Conservation (phyloP, 2,329 filamentous ascomycete genomes). For the Colletotrichum siamense region DNA sequence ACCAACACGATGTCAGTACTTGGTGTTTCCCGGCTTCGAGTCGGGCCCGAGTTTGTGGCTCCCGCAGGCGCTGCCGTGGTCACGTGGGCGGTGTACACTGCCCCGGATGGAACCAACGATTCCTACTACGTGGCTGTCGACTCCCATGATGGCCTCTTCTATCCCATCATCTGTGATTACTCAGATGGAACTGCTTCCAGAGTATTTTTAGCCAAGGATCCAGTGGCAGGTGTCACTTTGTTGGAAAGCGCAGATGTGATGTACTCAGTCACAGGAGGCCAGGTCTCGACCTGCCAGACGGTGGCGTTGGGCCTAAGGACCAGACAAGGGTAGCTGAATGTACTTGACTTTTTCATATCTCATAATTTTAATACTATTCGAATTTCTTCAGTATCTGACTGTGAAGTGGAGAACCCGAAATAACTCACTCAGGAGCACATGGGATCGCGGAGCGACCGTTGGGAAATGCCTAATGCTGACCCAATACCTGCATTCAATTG, state of each 20-base stretch:
- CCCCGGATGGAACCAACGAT: not conserved
- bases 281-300: constrained; percentile 16
- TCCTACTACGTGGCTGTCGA: constrained; percentile 26
- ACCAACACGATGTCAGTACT: constrained; percentile 32
- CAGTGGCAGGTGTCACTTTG: constrained; percentile 24
- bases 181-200: constrained; percentile 23
- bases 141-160: constrained; percentile 27
- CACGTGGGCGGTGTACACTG: constrained; percentile 21
- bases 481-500: not conserved
- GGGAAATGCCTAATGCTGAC: not conserved
- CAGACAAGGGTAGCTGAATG: not conserved
- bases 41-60: constrained; percentile 21
- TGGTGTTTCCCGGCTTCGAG: constrained; percentile 35
- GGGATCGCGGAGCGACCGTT: not conserved
- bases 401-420: not conserved
- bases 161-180: constrained; percentile 34
- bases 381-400: not conserved
- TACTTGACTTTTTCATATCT: not conserved
- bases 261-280: constrained; percentile 32
- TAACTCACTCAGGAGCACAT: not conserved
- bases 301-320: not conserved
- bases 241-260: constrained; percentile 27
- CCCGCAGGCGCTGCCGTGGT: constrained; percentile 24
- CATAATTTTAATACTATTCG: not conserved
- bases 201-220: constrained; percentile 32